Evolutionary conservation across 2,329 filamentous ascomycete species (phyloP).

Genomic region (Claviceps maximensis): DNA sequence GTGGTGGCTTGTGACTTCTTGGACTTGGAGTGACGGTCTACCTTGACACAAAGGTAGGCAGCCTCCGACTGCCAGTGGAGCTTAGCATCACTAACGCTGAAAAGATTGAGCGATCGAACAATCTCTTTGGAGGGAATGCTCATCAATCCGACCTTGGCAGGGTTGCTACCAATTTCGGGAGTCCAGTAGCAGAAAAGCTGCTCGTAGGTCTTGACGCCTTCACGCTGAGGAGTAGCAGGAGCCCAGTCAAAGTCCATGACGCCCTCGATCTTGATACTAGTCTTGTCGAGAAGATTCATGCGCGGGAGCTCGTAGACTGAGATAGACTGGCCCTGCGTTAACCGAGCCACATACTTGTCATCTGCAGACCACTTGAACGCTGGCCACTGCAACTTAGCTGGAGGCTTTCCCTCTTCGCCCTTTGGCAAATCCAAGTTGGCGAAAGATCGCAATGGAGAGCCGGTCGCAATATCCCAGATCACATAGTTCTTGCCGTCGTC

Average conservation of each 20-base stretch:
- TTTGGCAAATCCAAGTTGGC: conserved; percentile 71
- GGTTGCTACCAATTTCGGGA: conserved; percentile 93
- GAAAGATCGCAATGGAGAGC: conserved; percentile 84
- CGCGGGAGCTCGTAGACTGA: conserved; percentile 80
- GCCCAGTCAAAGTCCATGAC: conserved; percentile 98
- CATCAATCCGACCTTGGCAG: conserved; percentile 94
- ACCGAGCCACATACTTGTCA: conserved; percentile 89
- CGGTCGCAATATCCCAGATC: conserved; percentile 91
- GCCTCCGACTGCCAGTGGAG: conserved; percentile 97
- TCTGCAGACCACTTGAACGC: conserved; percentile 99
- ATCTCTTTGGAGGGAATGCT: conserved; percentile 89
- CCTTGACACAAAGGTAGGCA: conserved; percentile 93
- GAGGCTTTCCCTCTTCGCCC: conserved; percentile 44
- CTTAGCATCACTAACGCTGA: conserved; percentile 96
- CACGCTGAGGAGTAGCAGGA: conserved; percentile 66
- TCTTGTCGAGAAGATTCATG: conserved; percentile 85
- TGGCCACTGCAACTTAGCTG: conserved; percentile 89
- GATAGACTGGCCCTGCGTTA: conserved; percentile 79
- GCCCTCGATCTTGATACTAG: conserved; percentile 88
- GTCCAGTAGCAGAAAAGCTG: conserved; percentile 99
- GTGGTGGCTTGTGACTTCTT: conserved; percentile 97
- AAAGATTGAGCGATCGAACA: conserved; percentile 87
- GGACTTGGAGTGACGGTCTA: conserved; percentile 95
- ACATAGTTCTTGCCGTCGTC: conserved; percentile 99
- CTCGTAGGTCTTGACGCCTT: conserved; percentile 82